Evolutionary conservation across 208 protist species (phyloP).

Genomic region (Trypanosoma melophagium): DNA sequence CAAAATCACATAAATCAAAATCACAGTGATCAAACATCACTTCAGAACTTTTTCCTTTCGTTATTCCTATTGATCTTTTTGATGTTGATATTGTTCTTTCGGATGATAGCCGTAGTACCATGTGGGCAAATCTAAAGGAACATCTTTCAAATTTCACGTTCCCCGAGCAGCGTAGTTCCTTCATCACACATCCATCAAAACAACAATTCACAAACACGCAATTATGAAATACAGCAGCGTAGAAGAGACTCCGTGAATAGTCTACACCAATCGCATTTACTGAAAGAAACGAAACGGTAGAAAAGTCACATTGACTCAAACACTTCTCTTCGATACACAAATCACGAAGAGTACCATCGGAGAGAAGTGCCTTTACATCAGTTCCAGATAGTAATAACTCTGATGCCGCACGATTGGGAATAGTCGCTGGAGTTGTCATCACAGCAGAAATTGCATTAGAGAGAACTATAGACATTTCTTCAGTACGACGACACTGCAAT

Average conservation of each 20-base stretch:
- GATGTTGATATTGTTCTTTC: not conserved
- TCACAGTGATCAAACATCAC: slow-evolving; percentile 56
- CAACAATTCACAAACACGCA: slow-evolving; percentile 54
- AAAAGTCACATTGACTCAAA: slow-evolving; percentile 58
- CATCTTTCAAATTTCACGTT: slow-evolving; percentile 52
- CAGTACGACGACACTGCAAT: not conserved
- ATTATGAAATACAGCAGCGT: slow-evolving; percentile 33
- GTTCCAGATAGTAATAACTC: slow-evolving; percentile 54
- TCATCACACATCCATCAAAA: slow-evolving; percentile 57
- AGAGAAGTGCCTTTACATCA: slow-evolving; percentile 70
- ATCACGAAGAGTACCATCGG: slow-evolving; percentile 27
- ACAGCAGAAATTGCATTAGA: slow-evolving; percentile 17
- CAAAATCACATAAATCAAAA: slow-evolving; percentile 72
- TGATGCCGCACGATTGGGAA: slow-evolving; percentile 14
- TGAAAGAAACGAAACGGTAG: slow-evolving; percentile 41
- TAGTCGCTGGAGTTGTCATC: slow-evolving; percentile 11
- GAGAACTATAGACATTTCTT: slow-evolving; percentile 7
- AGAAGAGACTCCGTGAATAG: slow-evolving; percentile 61
- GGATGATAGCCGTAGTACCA: slow-evolving; percentile 28
- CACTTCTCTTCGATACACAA: slow-evolving; percentile 37
- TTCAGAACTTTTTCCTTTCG: not conserved
- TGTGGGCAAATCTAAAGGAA: slow-evolving; percentile 42
- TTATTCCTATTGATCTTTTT: not conserved
- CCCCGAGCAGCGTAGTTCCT: slow-evolving; percentile 32
- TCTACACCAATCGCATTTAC: slow-evolving; percentile 46